Conservation (phyloP, 441 rosid genomes). For the Melastoma candidum region DNA sequence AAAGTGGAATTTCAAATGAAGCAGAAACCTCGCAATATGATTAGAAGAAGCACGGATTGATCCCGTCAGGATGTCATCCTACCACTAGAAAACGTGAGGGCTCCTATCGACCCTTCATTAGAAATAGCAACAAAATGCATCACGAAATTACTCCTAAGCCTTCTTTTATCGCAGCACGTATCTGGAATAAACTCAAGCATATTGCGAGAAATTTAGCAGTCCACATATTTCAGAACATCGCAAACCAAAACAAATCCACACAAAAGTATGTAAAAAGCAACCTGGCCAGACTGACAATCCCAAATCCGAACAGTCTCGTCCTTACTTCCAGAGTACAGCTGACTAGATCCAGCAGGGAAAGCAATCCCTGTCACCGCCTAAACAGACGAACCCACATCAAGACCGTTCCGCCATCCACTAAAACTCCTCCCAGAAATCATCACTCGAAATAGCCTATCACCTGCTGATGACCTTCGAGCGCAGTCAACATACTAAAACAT, state of each 20-base stretch:
- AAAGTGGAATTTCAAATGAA: no score
- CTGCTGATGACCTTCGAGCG: conserved; percentile 85
- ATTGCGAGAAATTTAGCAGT: no score
- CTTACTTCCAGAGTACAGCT: conserved; percentile 84
- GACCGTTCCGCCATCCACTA: neutral
- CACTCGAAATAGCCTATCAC: conserved; percentile 21
- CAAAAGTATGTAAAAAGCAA: conserved; percentile 8
- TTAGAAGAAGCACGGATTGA: no score
- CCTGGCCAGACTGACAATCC: conserved; percentile 98
- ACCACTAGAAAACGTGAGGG: no score
- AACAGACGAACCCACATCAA: neutral
- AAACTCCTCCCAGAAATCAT: conserved; percentile 2
- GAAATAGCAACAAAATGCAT: no score
- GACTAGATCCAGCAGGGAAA: conserved; percentile 74
- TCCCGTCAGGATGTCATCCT: no score
- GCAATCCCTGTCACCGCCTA: conserved; percentile 85
- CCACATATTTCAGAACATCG: neutral
- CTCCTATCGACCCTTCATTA: no score
- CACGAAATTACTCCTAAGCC: no score
- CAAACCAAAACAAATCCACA: conserved; percentile 1
- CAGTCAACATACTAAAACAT: conserved; percentile 52
- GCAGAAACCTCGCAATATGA: no score
- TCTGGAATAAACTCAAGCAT: no score
- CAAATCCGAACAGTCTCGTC: conserved; percentile 81
- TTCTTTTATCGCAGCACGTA: no score